Evolutionary conservation across 2,329 filamentous ascomycete genomes (phyloP), one percentile per base, ranked within the genome.

Genomic region (Emmonsia crescens): DNA sequence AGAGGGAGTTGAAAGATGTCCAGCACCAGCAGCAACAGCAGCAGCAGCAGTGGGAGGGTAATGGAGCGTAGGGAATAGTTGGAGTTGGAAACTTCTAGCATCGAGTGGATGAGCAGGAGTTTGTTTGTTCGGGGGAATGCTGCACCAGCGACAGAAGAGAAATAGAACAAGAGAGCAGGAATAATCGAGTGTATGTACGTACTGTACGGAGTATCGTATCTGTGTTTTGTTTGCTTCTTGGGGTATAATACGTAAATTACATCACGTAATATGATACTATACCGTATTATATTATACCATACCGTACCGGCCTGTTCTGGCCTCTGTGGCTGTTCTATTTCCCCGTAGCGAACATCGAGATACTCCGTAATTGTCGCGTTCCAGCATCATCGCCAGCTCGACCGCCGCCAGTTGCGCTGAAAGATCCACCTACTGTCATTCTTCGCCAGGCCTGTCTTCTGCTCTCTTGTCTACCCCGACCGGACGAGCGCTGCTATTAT

Each of bases 391-490:
- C 27, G 24, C 19, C 46, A 29, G 46, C 29, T n/a, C 24, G 27
- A n/a, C 10, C 58, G 19, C 29, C 31, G 24, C 31, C 5, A 14
- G 31, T 60, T 48, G 29, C 46, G 42, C 46, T 40, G 46, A 63
- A 33, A 61, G 52, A 51, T 60, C 49, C 54, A 64, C 52, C 57
- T 56, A 57, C 38, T 44, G 56, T 51, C 60, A 57, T 61, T 63
- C 60, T 58, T 62, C 40, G 51, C 52, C 51, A 63, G 64, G 72
- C 63, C 75, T 86, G 55, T 44, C 42, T 42, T 27, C 52, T 24
- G 52, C n/a, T 40, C 5, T n/a, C 12, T 38, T 56, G 21, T 40
- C n/a, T 16, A 21, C 33, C 5, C n/a, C 14, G 9, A 19, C 52
- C 16, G 33, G 9, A 40, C n/a, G 52, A 56, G 52, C 31, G n/a